These are phyloP conservation scores for Beauveria rudraprayagi DNA, from an alignment of 2,329 filamentous ascomycete genomes.

Conservation along the genomic window DNA sequence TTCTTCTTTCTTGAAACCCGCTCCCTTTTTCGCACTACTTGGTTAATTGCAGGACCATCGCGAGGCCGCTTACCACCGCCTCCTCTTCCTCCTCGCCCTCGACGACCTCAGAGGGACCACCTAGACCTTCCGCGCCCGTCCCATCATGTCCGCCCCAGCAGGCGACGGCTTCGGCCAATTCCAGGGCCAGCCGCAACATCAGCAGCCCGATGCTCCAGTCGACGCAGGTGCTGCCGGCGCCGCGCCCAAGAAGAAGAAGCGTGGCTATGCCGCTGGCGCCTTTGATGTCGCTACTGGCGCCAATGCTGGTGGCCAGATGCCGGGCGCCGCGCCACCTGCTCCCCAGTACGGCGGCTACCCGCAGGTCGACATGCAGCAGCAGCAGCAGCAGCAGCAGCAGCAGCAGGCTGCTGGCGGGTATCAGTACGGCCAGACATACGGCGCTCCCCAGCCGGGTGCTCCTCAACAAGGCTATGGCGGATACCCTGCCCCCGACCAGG, in stretches of 20 bases:
- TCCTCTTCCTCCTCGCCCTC: constrained; percentile 18
- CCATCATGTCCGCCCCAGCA: constrained; percentile 50
- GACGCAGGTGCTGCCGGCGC: constrained; percentile 29
- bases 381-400: constrained; percentile 24
- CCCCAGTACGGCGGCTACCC: constrained; percentile 53
- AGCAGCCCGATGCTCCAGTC: constrained; percentile 29
- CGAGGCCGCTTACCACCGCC: constrained; percentile 15
- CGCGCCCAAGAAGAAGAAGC: constrained; percentile 72
- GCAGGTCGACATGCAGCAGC: constrained; percentile 38
- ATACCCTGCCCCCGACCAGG: constrained; percentile 60
- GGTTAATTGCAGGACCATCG: constrained; percentile 5
- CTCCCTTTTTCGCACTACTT: neutral
- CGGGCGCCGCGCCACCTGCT: constrained; percentile 31
- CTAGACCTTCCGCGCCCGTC: neutral
- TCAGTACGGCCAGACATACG: constrained; percentile 36
- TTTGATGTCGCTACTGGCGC: constrained; percentile 87
- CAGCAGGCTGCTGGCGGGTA: constrained; percentile 24
- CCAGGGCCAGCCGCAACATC: constrained; percentile 32
- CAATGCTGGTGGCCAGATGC: constrained; percentile 56
- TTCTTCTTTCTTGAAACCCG: neutral
- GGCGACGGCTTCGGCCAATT: constrained; percentile 47
- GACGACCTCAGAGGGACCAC: constrained; percentile 10
- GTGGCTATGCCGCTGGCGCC: constrained; percentile 87
- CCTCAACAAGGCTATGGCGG: constrained; percentile 42
- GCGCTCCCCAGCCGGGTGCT: constrained; percentile 31